Evolutionary conservation across 352 stramenopile genomes (phyloP).

Genomic region (Globisporangium lucens): DNA sequence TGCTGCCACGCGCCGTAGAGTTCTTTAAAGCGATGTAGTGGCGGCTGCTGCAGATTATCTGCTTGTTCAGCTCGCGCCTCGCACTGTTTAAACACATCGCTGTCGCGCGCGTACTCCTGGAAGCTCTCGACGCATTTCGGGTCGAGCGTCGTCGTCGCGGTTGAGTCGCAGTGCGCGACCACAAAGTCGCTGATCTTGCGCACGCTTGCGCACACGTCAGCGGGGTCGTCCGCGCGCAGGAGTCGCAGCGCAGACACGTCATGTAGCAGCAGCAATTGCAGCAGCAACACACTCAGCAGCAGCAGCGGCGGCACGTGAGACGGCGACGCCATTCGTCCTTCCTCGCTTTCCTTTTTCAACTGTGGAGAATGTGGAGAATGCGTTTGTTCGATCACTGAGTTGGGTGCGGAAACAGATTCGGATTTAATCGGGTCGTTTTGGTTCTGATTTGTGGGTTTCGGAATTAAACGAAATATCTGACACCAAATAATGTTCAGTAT

Average conservation of each 20-base stretch:
- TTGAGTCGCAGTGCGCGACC: conserved; percentile 27
- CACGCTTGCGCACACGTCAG: conserved; percentile 38
- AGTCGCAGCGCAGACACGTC: background rate
- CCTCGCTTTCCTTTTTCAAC: background rate
- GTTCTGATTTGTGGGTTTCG: too few relatives aligned
- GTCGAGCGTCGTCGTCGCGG: conserved; percentile 8
- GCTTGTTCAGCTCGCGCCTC: conserved; percentile 17
- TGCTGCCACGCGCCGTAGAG: conserved; percentile 50
- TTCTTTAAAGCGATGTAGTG: conserved; percentile 28
- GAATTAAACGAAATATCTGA: background rate
- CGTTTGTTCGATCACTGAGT: background rate
- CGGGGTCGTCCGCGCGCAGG: background rate
- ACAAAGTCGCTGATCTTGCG: conserved; percentile 41
- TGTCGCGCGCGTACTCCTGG: conserved; percentile 44
- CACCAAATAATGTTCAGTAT: background rate
- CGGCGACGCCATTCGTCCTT: background rate
- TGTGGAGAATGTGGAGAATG: background rate
- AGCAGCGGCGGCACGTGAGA: background rate
- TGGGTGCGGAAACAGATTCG: background rate
- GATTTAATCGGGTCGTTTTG: background rate
- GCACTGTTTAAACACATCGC: conserved; percentile 35
- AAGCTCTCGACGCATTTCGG: conserved; percentile 47
- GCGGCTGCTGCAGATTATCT: background rate
- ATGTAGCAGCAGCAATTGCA: background rate
- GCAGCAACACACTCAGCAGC: background rate